Conservation (phyloP, 2,329 filamentous ascomycete genomes). For the Didymella keratinophila region DNA sequence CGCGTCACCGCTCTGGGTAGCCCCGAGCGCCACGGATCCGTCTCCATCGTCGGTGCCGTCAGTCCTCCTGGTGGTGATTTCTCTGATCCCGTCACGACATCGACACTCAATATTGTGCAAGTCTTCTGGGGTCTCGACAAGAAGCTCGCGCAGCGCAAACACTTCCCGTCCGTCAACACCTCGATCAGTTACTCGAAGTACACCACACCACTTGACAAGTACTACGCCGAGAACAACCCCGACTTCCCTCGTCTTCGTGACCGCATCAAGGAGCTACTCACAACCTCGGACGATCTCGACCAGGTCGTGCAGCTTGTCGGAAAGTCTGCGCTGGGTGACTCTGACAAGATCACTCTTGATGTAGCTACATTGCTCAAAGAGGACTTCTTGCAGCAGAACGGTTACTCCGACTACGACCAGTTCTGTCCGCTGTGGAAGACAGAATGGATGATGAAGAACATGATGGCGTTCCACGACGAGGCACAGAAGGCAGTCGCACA, state of each 20-base stretch:
- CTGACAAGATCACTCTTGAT: slow-evolving; percentile 98
- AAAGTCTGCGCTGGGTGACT: slow-evolving; percentile 93
- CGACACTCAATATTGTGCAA: slow-evolving; percentile 95
- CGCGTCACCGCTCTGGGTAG: slow-evolving; percentile 85
- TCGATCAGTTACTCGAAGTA: slow-evolving; percentile 97
- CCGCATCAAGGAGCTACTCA: slow-evolving; percentile 90
- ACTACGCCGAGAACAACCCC: slow-evolving; percentile 90
- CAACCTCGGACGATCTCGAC: slow-evolving; percentile 95
- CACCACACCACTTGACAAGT: slow-evolving; percentile 85
- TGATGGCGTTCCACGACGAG: slow-evolving; percentile 98
- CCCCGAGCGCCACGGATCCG: slow-evolving; percentile 86
- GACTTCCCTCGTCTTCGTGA: slow-evolving; percentile 94
- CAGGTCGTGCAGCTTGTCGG: slow-evolving; percentile 98
- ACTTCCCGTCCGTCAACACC: slow-evolving; percentile 99
- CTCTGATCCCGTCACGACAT: slow-evolving; percentile 94
- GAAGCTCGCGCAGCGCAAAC: slow-evolving; percentile 98
- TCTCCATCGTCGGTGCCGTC: slow-evolving; percentile 97
- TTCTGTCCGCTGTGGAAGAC: slow-evolving; percentile 99
- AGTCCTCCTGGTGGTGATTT: slow-evolving; percentile 98
- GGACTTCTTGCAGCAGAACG: slow-evolving; percentile 98
- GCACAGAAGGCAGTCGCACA: slow-evolving; percentile 93
- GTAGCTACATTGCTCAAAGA: slow-evolving; percentile 93
- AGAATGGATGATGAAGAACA: slow-evolving; percentile 99
- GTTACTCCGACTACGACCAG: slow-evolving; percentile 98
- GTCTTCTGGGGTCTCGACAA: slow-evolving; percentile 99